These are phyloP conservation scores for Picochlorum sp. DNA, from an alignment of 139 green algal species.

Conservation along the genomic window DNA sequence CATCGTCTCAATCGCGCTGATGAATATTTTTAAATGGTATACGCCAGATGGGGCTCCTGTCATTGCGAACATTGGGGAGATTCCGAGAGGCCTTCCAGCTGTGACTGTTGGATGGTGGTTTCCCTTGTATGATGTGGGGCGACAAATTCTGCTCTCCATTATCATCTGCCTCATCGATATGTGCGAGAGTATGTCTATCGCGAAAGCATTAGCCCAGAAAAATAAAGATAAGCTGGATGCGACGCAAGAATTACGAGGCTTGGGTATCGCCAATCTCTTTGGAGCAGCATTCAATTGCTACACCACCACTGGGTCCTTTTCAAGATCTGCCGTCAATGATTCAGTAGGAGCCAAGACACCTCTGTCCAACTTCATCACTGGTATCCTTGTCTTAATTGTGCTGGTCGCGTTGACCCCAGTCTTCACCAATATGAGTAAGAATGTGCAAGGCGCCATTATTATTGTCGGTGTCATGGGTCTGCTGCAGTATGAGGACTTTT, in stretches of 20 bases:
- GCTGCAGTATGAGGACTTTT: constrained; percentile 36
- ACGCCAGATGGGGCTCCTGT: neutral
- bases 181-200: constrained; percentile 77
- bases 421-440: constrained; percentile 63
- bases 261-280: constrained; percentile 80
- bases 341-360: constrained; percentile 37
- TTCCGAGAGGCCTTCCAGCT: constrained; percentile 36
- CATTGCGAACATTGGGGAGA: constrained; percentile 31
- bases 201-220: constrained; percentile 66
- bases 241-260: constrained; percentile 77
- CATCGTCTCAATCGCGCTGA: constrained; percentile 41
- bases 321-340: constrained; percentile 72
- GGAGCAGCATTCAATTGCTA: constrained; percentile 77
- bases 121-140: constrained; percentile 28
- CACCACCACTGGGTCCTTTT: constrained; percentile 82
- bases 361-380: constrained; percentile 46
- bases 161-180: constrained; percentile 62
- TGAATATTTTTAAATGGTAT: constrained; percentile 35
- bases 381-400: constrained; percentile 56
- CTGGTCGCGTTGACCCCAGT: constrained; percentile 66
- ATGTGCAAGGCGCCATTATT: constrained; percentile 62
- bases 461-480: constrained; percentile 52
- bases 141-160: constrained; percentile 36
- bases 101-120: constrained; percentile 35
- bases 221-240: constrained; percentile 68